Evolutionary conservation across 495 filamentous ascomycete genomes (phyloP), one percentile per base, ranked within the genome.

Genomic region (Lasiosphaeria ovina): DNA sequence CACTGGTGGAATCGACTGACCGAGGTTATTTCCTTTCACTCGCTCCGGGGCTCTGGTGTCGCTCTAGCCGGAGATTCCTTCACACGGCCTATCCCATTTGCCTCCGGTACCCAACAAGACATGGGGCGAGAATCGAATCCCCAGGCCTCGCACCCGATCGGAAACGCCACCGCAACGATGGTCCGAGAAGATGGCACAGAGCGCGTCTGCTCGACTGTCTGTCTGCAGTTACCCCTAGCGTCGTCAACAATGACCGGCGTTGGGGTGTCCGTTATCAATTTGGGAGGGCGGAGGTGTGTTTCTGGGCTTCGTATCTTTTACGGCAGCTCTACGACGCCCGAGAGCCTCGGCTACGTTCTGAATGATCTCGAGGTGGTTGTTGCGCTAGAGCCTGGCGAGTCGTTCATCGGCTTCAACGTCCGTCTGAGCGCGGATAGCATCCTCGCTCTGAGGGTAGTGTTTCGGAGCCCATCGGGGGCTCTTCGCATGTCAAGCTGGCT

Each of bases 1-100:
- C 59, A 61, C 14, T 67, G 64, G 61, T 63, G 61, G 64, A 48
- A 59, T 7, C 54, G 61, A 32, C 33, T 67, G 31, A 14, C 32
- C 9, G 35, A 4, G 11, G 47, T 56, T 10, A 17, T 24, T 12
- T 11, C 35, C 3, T 14, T 56, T 9, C 54, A 44, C 40, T 17
- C 54, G 6, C 14, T 38, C 35, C 7, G 9, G 24, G 36, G 35
- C 10, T 56, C 54, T 31, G 31, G 35, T 17, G 31, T 34, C 42
- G n/a, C 11, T 8, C 14, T 62, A 48, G 36, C 24, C 3, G 60
- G 60, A 16, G 47, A 53, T 0, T 17, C n/a, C 24, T 62, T 62
- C 35, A 48, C 35, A 4, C 56, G 52, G 54, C 54, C 35, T 17
- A 44, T 9, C 8, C 32, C 16, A 38, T 38, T n/a, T 10, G 33